phyloP scores from a whole-genome alignment of 2,329 filamentous ascomycete genomes.

The Didymella pinodella region DNA sequence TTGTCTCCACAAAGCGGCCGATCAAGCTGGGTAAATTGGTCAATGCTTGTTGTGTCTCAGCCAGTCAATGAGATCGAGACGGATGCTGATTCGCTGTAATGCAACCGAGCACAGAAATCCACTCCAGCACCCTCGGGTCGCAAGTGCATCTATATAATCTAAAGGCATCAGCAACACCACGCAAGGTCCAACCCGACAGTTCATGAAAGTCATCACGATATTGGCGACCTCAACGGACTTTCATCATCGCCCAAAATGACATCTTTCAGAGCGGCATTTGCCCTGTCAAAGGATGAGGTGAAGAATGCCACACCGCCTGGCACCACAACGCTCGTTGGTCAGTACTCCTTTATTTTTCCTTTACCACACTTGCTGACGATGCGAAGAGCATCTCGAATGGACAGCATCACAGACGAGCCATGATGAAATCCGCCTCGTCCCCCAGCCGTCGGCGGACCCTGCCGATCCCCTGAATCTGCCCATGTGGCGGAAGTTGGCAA shows the following conservation, averaged over 20 bases:
- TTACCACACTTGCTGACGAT: slow-evolving; percentile 9
- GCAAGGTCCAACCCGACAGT: neutral
- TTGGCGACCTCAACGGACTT: neutral
- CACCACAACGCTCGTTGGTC: slow-evolving; percentile 52
- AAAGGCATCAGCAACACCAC: neutral
- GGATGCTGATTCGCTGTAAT: slow-evolving; percentile 16
- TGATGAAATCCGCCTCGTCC: slow-evolving; percentile 51
- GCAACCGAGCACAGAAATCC: neutral
- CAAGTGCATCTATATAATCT: slow-evolving; percentile 8
- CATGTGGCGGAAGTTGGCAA: slow-evolving; percentile 46
- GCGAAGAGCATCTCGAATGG: slow-evolving; percentile 42
- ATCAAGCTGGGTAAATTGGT: slow-evolving; percentile 13
- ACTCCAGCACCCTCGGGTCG: neutral
- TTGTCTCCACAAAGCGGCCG: slow-evolving; percentile 17
- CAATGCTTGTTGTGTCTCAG: slow-evolving; percentile 15
- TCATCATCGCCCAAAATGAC: slow-evolving; percentile 37
- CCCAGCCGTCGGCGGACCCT: slow-evolving; percentile 51
- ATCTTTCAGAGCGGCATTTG: slow-evolving; percentile 47
- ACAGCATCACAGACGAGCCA: slow-evolving; percentile 41
- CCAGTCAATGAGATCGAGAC: slow-evolving; percentile 7
- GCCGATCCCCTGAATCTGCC: slow-evolving; percentile 54
- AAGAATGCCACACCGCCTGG: slow-evolving; percentile 51
- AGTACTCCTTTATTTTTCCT: slow-evolving; percentile 1
- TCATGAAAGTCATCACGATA: neutral
- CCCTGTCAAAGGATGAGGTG: slow-evolving; percentile 52